Evolutionary conservation across 192 early-diverging fungal genomes (phyloP).

Genomic region (Gigaspora rosea): DNA sequence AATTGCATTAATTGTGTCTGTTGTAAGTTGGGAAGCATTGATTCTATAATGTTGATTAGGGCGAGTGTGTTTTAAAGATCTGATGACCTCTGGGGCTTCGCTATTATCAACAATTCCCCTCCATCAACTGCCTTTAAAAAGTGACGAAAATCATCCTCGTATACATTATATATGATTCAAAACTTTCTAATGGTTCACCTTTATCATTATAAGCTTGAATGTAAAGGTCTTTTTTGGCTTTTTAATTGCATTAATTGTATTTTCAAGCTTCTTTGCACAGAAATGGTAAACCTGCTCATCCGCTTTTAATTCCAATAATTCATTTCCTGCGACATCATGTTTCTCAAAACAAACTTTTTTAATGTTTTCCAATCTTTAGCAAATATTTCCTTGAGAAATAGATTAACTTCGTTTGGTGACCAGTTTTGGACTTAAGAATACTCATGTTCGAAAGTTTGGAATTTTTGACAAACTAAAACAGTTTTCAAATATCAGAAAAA

Average conservation of each 20-base stretch:
- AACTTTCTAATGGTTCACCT: too few species aligned
- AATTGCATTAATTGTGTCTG: too few species aligned
- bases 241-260: background rate
- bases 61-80: background rate
- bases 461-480: background rate
- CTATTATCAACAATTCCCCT: background rate
- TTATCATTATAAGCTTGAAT: too few species aligned
- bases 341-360: background rate
- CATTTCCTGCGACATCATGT: background rate
- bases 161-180: too few species aligned
- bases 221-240: too few species aligned
- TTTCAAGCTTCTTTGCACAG: conserved; percentile 5
- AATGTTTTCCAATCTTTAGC: conserved; percentile 7
- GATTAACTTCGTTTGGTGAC: conserved; percentile 1
- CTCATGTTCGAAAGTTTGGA: too few species aligned
- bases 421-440: background rate
- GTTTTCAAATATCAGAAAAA: background rate
- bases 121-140: background rate
- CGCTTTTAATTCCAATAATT: background rate
- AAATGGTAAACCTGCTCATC: background rate
- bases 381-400: conserved; percentile 9
- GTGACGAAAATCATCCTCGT: too few species aligned
- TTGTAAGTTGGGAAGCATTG: too few species aligned
- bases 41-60: background rate
- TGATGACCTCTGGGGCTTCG: background rate